Conservation (phyloP, 345 rosid species). For the Combretum micranthum region DNA sequence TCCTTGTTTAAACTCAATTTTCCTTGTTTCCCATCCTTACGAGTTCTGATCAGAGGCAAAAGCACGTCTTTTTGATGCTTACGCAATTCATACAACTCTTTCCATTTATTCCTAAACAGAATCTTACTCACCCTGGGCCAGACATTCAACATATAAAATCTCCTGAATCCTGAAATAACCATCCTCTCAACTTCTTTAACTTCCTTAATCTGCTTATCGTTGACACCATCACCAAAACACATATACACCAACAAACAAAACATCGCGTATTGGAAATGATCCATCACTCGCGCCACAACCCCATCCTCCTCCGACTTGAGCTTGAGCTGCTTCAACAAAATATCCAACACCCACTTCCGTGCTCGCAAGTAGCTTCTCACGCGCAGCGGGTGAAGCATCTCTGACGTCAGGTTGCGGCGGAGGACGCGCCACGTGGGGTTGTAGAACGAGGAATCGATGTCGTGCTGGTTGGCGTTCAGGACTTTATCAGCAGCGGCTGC, state of each 20-base stretch:
- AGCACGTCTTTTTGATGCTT: no score
- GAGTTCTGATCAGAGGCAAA: no score
- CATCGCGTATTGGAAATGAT: conserved; percentile 6
- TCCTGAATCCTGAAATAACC: no score
- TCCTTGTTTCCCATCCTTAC: no score
- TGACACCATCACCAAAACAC: conserved; percentile 10
- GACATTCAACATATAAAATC: neutral
- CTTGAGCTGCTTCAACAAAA: no score
- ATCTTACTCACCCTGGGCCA: conserved; percentile 1
- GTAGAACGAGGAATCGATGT: conserved; percentile 3
- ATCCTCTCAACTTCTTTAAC: no score
- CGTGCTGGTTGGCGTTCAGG: conserved; percentile 4
- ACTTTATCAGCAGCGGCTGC: neutral
- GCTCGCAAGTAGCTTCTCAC: neutral
- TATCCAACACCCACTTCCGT: no score
- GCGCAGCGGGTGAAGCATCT: conserved; percentile 8
- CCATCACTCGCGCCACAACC: neutral
- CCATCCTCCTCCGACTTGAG: neutral
- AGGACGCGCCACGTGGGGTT: conserved; percentile 5
- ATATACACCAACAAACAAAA: conserved; percentile 5
- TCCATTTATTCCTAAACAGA: neutral
- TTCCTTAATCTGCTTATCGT: conserved; percentile 7
- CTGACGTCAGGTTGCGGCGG: conserved; percentile 8
- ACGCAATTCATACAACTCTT: conserved; percentile 2
- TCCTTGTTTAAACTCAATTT: no score